Evolutionary conservation across 495 filamentous ascomycete species (phyloP), one percentile per base, ranked within the genome.

Genomic region (Podospora conica): DNA sequence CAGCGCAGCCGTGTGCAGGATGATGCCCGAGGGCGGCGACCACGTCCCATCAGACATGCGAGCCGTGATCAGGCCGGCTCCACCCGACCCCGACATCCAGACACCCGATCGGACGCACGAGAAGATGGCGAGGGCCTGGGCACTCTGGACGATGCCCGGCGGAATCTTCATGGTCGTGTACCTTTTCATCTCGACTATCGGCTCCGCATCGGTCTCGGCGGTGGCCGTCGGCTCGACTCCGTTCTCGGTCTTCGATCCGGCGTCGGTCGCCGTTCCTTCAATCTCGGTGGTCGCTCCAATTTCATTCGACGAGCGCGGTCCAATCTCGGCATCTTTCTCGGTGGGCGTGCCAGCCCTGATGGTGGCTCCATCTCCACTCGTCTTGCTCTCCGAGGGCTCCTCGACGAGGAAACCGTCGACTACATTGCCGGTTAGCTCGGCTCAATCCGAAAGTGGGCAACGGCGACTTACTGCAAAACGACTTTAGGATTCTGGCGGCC

Each of bases 31-130:
- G 3, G 93, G 93, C 3, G 91, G 90, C 59, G 90, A 93, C 93
- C 93, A 97, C 70, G 87, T 87, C 3, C 93, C 92, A 64, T 93
- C 90, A 31, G 88, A 87, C 70, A 88, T 88, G 29, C 92, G 85
- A 21, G 84, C 93, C 59, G 96, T 82, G 57, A 97, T 81, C 23
- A 97, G 82, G 56, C 93, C 93, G 69, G 90, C 92, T 11, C 90
- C 90, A 28, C 92, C 92, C 8, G 92, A 92, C 29, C 93, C 93
- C 62, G 91, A 92, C 48, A 94, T 80, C 92, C 92, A 97, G 20
- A 97, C 83, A 33, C 93, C 93, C 20, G 92, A 92, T 60, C 93
- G 88, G 91, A 97, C 93, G 22, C 91, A 93, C 0, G 93, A 96
- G 79, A 97, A 97, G 67, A 97, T 88, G 25, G 91, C 92, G 40